These are phyloP conservation scores for Suillus ampliporus DNA, from an alignment of 768 basidiomycete genomes.

Conservation along the genomic window DNA sequence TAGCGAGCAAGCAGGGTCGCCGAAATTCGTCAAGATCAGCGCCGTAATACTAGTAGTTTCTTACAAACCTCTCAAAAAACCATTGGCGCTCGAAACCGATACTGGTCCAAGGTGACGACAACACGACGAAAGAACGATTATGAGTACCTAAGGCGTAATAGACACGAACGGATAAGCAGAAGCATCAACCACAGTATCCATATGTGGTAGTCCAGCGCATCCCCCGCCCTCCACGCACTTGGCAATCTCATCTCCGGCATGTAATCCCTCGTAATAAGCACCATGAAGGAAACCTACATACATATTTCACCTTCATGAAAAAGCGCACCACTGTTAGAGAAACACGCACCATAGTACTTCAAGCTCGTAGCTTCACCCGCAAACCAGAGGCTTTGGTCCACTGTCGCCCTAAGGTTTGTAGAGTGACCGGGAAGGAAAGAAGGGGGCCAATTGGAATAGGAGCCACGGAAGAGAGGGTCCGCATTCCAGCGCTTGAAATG, in stretches of 20 bases:
- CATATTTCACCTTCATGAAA: not conserved
- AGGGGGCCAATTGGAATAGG: conserved; percentile 75
- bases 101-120: not conserved
- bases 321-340: conserved; percentile 4
- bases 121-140: not conserved
- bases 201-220: conserved; percentile 32
- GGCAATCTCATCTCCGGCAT: conserved; percentile 45
- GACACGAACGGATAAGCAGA: conserved; percentile 36
- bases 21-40: too few species aligned
- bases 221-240: conserved; percentile 44
- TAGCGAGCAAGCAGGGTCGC: too few species aligned
- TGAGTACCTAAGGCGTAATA: not conserved
- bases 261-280: conserved; percentile 60
- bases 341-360: conserved; percentile 59
- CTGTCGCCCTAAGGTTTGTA: conserved; percentile 60
- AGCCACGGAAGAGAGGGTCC: conserved; percentile 49
- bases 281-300: conserved; percentile 59
- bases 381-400: conserved; percentile 59
- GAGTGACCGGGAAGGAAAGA: conserved; percentile 59
- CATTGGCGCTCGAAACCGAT: not conserved
- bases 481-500: conserved; percentile 59
- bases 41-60: too few species aligned
- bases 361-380: conserved; percentile 66
- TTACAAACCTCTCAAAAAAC: too few species aligned
- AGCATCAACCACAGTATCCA: conserved; percentile 36